phyloP scores from a whole-genome alignment of 371 early-diverging fungal genomes.

The Conidiobolus incongruus region DNA sequence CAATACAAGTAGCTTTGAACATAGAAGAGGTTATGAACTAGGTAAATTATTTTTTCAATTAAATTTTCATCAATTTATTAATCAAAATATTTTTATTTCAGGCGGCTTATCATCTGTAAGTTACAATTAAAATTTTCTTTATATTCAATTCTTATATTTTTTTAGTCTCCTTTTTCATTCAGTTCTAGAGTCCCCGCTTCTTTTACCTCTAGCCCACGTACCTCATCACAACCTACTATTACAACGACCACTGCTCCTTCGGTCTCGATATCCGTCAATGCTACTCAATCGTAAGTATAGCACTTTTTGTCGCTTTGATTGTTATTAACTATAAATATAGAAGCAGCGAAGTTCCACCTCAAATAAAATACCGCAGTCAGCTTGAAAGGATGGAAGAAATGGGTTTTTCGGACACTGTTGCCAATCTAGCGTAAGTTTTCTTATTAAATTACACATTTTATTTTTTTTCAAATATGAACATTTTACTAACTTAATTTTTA shows the following conservation, averaged over 20 bases:
- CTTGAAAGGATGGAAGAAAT: conserved; percentile 4
- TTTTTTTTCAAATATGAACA: background rate
- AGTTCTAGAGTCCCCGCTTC: no score
- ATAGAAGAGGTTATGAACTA: background rate
- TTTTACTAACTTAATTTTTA: background rate
- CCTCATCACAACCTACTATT: background rate
- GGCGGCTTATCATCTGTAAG: background rate
- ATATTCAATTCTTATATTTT: background rate
- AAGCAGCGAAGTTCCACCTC: background rate
- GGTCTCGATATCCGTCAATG: background rate
- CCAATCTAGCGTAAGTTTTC: conserved; percentile 3
- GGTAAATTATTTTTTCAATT: background rate
- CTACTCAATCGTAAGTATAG: background rate
- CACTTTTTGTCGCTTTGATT: background rate
- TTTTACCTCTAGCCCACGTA: background rate
- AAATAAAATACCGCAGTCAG: background rate
- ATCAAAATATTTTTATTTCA: background rate
- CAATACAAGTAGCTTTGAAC: background rate
- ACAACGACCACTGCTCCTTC: background rate
- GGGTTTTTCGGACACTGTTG: conserved; percentile 3
- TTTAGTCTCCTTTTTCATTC: background rate
- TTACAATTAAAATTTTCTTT: background rate
- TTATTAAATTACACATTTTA: background rate
- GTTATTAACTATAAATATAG: background rate
- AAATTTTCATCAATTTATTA: background rate